Base-by-base conservation (phyloP, 768 basidiomycete genomes). In the Podaxis sp. region DNA sequence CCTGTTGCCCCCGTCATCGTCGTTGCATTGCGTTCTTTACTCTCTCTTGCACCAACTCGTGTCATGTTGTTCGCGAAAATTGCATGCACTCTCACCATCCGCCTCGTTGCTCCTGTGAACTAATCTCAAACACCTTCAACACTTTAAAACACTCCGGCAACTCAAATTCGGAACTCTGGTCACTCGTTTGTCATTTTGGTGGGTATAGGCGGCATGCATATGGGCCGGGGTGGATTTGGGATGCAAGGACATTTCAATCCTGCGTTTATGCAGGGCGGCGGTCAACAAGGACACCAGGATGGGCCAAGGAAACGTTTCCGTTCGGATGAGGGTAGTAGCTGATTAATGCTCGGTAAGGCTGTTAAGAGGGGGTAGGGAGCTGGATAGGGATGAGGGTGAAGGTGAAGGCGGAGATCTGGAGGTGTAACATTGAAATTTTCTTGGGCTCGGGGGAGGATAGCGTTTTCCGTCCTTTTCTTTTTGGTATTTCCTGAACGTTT, bases 231-330 rank as follows among this genome's bases (percentile, higher is more conserved):
- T 56, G 80, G 76, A 64, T 70, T 67, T 66, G 75, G 78, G 52
- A 56, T 68, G 63, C 80, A 80, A 68, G 88, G 88, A 15, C 88
- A 91, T 75, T 86, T 88, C 78, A 90, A 90, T 71, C 88, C 89
- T 2, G 86, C 88, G 22, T 91, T 91, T 71, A 85, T 88, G 79
- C 82, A 80, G 69, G 77, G 75, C 39, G 74, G 71, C 48, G 78
- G 76, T n/a, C 80, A 78, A 22, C 52, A 36, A 39, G 66, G 68
- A 17, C 57, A 60, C 19, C 77, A 73, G 33, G 79, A 83, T 66
- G 82, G 82, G 52, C 80, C 81, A 30, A 76, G 82, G 68, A 87
- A 87, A 67, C 75, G 86, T 36, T 85, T 80, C 71, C 79, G 85
- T 63, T 73, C 76, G 55, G 86, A 87, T 61, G 85, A 85, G 51